Evolutionary conservation across 1,284 basidiomycete species (phyloP), one percentile per base, ranked within the genome.

Genomic region (Apiotrichum laibachii): DNA sequence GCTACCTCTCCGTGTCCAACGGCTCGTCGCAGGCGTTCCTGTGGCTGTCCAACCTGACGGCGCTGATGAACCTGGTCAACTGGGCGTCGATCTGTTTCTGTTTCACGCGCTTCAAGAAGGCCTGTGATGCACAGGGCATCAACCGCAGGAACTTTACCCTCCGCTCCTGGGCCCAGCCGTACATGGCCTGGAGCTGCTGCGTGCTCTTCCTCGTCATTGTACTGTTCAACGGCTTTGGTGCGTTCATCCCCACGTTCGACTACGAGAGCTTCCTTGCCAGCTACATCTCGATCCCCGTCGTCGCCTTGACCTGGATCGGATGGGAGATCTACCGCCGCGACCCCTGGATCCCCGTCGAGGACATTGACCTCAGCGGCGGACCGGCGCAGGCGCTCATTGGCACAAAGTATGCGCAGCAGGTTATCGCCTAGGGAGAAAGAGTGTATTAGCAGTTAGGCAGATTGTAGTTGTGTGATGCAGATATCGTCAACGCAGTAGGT

Each of bases 21-120:
- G 84, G 83, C 52, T 80, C 85, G 8, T 85, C 86, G 43, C 80
- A 73, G 47, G 86, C 90, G 40, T 89, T 93, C 73, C 71, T 72
- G 26, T 90, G 88, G 87, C 85, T 91, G 63, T 70, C 84, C 33
- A 88, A 86, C 77, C 85, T 89, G 70, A 56, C 51, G 49, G 51
- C 53, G 9, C 63, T 69, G 55, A 13, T 54, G 46, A 31, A 85
- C 19, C 72, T 86, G 55, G 81, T 90, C 79, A 88, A 86, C 18
- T 92, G 90, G 90, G 86, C 88, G 67, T 87, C 85, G 57, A 92
- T 92, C 67, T 80, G 79, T 35, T 62, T 89, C 45, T 89, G 87
- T 7, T 92, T 90, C 70, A 69, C 88, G 53, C 85, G 87, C 33
- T 92, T 92, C 81, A 82, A 89, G 71, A 72, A 79, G 7, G 90